Base-by-base conservation (phyloP, 164 flowering plant genomes). In the Umbellularia californica region DNA sequence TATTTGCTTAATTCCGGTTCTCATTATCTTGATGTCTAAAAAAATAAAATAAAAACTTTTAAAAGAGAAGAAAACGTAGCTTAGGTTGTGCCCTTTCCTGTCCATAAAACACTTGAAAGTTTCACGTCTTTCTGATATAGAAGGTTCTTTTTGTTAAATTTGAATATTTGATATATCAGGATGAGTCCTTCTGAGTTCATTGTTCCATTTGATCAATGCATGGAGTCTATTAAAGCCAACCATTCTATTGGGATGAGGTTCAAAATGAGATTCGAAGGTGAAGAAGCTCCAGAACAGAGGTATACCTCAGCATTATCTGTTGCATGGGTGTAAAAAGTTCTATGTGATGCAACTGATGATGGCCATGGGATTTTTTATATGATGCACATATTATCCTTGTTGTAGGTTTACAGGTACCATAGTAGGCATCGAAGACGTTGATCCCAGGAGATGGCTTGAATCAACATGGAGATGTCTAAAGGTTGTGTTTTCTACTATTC, bases 251-350 rank as follows among this genome's bases (percentile, higher is more conserved):
- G 99, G n/a, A 89, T 90, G 98, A 85, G 99, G 76, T 95, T 95
- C 75, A 93, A 93, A 80, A 95, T 95, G 99, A 88, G 93, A 76
- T 95, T 95, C 78, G 99, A 95, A 86, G 99, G 97, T 58, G 99
- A 95, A 85, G 98, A 93, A 82, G 96, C 99, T 81, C 99, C 99
- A 33, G 99, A 95, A 74, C 99, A 95, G 83, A 87, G 99, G 99
- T 95, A 83, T 72, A 20, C 7, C 58, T 65, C 17, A 15, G 22
- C 70, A 47, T 51, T 15, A 17, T 24, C 24, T 64, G 13, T 64
- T 64, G 28, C 67, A 19, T 60, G 64, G n/a, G 7, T 1, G 64
- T n/a, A 22, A 9, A 20, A 22, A 19, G n/a, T 60, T 60, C 24
- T 60, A 0, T 60, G 64, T 19, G 20, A n/a, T 60, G 22, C 64